Evolutionary conservation across 352 stramenopile species (phyloP).

Genomic region (Pythium utonaiense): DNA sequence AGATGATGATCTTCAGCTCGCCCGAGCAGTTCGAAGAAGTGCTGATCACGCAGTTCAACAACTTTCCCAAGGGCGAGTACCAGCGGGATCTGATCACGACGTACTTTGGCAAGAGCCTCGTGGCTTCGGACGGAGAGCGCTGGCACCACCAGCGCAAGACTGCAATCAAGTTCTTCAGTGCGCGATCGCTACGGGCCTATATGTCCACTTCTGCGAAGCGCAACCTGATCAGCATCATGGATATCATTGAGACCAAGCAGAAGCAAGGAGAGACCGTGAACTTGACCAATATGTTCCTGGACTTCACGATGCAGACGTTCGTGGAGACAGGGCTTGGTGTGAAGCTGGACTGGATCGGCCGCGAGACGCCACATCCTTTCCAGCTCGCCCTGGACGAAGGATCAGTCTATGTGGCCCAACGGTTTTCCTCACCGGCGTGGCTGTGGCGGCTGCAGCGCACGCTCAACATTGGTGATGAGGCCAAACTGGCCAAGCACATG

Average conservation of each 20-base stretch:
- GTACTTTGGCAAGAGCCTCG: slow-evolving; percentile 18
- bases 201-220: slow-evolving; percentile 10
- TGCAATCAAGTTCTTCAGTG: slow-evolving; percentile 26
- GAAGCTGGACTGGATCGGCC: slow-evolving; percentile 35
- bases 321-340: slow-evolving; percentile 43
- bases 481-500: slow-evolving; percentile 25
- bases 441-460: slow-evolving; percentile 47
- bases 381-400: slow-evolving; percentile 35
- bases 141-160: slow-evolving; percentile 32
- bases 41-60: slow-evolving; percentile 25
- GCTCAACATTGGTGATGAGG: slow-evolving; percentile 38
- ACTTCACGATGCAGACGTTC: slow-evolving; percentile 55
- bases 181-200: slow-evolving; percentile 19
- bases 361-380: slow-evolving; percentile 35
- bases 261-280: not conserved
- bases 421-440: slow-evolving; percentile 41
- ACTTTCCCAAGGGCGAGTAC: slow-evolving; percentile 27
- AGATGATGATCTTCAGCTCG: slow-evolving; percentile 17
- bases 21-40: slow-evolving; percentile 27
- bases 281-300: slow-evolving; percentile 32
- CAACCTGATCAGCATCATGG: slow-evolving; percentile 2
- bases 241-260: slow-evolving; percentile 3
- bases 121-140: slow-evolving; percentile 20
- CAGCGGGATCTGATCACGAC: slow-evolving; percentile 15
- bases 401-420: slow-evolving; percentile 27